Percentiles rank a stretch among this genome's conserved stretches.
phyloP scores from a whole-genome alignment of 768 basidiomycete species.

The Crepidotus variabilis region DNA sequence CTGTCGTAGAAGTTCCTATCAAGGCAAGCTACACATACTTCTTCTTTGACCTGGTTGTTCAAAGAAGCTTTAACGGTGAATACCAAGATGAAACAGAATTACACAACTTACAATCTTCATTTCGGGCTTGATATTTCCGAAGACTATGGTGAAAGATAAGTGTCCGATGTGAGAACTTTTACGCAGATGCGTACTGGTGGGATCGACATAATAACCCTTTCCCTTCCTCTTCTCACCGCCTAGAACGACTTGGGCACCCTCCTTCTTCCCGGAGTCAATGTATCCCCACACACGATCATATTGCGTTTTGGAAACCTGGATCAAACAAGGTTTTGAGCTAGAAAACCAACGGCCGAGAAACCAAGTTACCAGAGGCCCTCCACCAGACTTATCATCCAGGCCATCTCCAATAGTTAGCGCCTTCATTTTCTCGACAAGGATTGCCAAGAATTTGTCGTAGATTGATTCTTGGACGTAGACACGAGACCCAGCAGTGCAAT shows the following conservation, averaged over 20 bases:
- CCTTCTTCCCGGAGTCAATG: conserved; percentile 79
- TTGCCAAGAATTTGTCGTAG: conserved; percentile 77
- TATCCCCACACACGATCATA: conserved; percentile 86
- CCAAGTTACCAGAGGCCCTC: conserved; percentile 75
- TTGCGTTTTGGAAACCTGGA: conserved; percentile 76
- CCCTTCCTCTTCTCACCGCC: conserved; percentile 78
- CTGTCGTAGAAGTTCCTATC: conserved; percentile 10
- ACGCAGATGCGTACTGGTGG: conserved; percentile 61
- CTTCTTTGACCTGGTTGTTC: conserved; percentile 57
- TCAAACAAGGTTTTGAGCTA: conserved; percentile 3
- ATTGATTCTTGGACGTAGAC: conserved; percentile 85
- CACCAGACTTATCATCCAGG: conserved; percentile 67
- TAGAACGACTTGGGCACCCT: conserved; percentile 74
- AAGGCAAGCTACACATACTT: conserved; percentile 34
- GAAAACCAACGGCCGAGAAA: background rate
- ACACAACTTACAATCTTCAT: conserved; percentile 76
- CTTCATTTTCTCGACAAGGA: conserved; percentile 65
- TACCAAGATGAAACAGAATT: conserved; percentile 2
- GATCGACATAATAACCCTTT: conserved; percentile 87
- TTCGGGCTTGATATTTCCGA: conserved; percentile 70
- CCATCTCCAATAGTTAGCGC: conserved; percentile 76
- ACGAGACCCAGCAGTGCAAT: conserved; percentile 90
- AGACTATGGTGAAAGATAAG: conserved; percentile 45
- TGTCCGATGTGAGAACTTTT: background rate
- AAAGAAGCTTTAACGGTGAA: conserved; percentile 3